Conservation (phyloP, 2,329 filamentous ascomycete species). For the Aspergillus quadrilineatus region DNA sequence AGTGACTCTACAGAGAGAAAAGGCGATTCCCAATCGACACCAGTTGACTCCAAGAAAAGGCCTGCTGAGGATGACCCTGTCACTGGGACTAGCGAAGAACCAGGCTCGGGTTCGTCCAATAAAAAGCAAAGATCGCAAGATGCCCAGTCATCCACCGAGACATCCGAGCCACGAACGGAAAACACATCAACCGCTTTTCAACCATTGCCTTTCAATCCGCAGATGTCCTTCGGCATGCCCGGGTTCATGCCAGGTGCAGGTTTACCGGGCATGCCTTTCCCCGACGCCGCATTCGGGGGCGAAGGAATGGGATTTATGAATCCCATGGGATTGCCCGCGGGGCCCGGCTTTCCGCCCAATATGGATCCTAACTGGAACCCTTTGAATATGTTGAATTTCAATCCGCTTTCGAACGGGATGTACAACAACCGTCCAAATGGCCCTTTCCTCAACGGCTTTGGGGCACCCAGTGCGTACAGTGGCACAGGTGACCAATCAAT, state of each 20-base stretch:
- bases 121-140: slow-evolving; percentile 50
- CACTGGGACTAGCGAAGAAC: slow-evolving; percentile 52
- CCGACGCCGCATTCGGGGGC: slow-evolving; percentile 33
- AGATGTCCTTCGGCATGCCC: slow-evolving; percentile 31
- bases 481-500: slow-evolving; percentile 32
- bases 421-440: slow-evolving; percentile 34
- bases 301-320: slow-evolving; percentile 39
- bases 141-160: slow-evolving; percentile 8
- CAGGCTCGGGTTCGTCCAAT: slow-evolving; percentile 29
- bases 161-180: slow-evolving; percentile 16
- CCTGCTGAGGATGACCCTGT: slow-evolving; percentile 69
- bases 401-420: slow-evolving; percentile 36
- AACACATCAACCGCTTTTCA: slow-evolving; percentile 20
- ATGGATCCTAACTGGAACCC: slow-evolving; percentile 42
- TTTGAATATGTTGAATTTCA: slow-evolving; percentile 48
- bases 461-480: slow-evolving; percentile 36
- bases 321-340: slow-evolving; percentile 39
- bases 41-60: slow-evolving; percentile 68
- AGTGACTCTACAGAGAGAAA: slow-evolving; percentile 13
- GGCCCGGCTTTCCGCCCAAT: slow-evolving; percentile 31
- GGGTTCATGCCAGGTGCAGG: slow-evolving; percentile 32
- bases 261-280: slow-evolving; percentile 35
- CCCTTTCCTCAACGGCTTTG: slow-evolving; percentile 31
- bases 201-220: slow-evolving; percentile 23
- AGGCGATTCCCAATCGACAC: slow-evolving; percentile 31